Percentiles rank a stretch among this genome's conserved stretches.
Evolutionary conservation across 306 rosid species (phyloP).

Genomic region (Morella rubra): DNA sequence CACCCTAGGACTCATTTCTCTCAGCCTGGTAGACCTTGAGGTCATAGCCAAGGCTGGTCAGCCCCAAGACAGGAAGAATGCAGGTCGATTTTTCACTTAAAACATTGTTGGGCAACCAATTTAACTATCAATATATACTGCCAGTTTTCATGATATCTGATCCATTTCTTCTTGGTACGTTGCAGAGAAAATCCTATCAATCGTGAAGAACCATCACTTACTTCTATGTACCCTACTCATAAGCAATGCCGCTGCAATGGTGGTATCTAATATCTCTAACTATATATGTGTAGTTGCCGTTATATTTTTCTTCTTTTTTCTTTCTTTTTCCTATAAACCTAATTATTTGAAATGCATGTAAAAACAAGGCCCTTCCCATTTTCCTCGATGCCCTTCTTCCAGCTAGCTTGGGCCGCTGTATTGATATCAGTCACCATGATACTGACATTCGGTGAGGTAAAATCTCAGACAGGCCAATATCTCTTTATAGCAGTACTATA

Average conservation of each 20-base stretch:
- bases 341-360: not conserved
- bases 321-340: not conserved
- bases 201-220: constrained; percentile 77
- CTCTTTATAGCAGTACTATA: no score
- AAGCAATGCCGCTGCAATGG: constrained; percentile 68
- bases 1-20: constrained; percentile 70
- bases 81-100: constrained; percentile 38
- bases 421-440: constrained; percentile 47
- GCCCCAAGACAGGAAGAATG: constrained; percentile 57
- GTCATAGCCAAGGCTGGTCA: constrained; percentile 61
- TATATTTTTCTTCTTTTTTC: not conserved
- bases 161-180: not conserved
- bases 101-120: not conserved
- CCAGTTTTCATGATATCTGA: not conserved
- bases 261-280: constrained; percentile 53
- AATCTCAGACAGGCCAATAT: not conserved
- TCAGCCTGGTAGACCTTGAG: constrained; percentile 72
- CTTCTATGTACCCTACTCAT: constrained; percentile 77
- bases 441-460: constrained; percentile 59
- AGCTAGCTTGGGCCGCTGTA: constrained; percentile 48
- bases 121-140: not conserved
- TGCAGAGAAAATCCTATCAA: constrained; percentile 72
- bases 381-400: constrained; percentile 52
- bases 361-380: constrained; percentile 62
- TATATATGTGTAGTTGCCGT: no score